Conservation (phyloP, 257 asterid genomes). For the Jacaranda mimosifolia region DNA sequence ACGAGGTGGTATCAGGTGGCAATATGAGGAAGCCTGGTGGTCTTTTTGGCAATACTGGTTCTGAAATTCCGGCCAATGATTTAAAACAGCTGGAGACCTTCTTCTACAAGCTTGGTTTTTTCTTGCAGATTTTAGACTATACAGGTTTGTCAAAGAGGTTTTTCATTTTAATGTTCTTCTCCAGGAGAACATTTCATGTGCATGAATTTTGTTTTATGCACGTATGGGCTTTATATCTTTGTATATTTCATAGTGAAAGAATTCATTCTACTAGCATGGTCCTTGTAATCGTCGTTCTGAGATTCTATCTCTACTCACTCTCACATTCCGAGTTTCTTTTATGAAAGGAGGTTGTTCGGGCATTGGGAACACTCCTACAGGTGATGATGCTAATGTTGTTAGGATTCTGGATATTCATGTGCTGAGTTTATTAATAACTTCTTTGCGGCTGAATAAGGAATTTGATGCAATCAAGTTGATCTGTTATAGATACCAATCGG, state of each 20-base stretch:
- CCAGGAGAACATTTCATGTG: neutral
- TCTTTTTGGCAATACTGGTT: constrained; percentile 93
- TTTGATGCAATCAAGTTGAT: too few species aligned
- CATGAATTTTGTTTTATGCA: neutral
- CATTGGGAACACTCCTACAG: neutral
- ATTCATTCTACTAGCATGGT: constrained; percentile 8
- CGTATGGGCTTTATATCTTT: neutral
- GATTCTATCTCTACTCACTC: neutral
- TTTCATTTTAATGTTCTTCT: neutral
- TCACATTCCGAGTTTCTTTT: neutral
- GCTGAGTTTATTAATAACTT: too few species aligned
- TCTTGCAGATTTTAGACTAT: constrained; percentile 91
- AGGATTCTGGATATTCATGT: too few species aligned
- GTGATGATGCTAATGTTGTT: too few species aligned
- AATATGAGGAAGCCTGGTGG: constrained; percentile 99
- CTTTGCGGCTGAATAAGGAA: too few species aligned
- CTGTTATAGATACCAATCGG: too few species aligned
- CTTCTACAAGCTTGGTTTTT: constrained; percentile 99
- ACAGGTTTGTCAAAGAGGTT: constrained; percentile 61
- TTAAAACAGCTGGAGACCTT: constrained; percentile 93
- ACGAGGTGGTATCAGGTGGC: constrained; percentile 99
- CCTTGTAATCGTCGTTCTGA: neutral
- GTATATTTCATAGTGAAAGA: neutral
- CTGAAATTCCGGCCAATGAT: constrained; percentile 93
- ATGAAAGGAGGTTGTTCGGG: constrained; percentile 15